Conservation (phyloP, 1,284 basidiomycete genomes). For the Phellopilus nigrolimitatus region DNA sequence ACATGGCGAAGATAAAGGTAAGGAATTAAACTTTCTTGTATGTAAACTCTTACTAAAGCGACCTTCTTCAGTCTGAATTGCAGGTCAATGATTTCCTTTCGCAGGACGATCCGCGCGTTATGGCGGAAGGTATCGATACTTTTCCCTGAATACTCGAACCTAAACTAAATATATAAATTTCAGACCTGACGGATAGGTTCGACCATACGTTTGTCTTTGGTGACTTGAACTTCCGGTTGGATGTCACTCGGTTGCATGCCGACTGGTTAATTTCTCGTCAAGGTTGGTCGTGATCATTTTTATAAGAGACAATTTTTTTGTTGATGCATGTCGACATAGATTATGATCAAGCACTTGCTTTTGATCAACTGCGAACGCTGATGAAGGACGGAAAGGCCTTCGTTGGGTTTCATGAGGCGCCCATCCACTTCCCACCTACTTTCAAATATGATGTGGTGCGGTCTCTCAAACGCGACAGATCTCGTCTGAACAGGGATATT, state of each 20-base stretch:
- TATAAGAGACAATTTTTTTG: neutral
- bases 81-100: constrained; percentile 62
- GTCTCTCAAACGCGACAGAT: constrained; percentile 46
- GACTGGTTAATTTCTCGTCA: constrained; percentile 54
- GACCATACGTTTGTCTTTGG: constrained; percentile 81
- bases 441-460: constrained; percentile 80
- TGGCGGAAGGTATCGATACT: constrained; percentile 53
- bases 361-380: constrained; percentile 75
- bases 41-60: constrained; percentile 15
- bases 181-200: constrained; percentile 77
- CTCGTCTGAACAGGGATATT: constrained; percentile 39
- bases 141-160: constrained; percentile 10
- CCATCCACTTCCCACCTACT: constrained; percentile 73
- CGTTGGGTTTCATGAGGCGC: constrained; percentile 65
- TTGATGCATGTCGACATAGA: constrained; percentile 36
- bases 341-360: constrained; percentile 67
- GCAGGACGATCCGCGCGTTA: constrained; percentile 54
- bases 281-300: constrained; percentile 33
- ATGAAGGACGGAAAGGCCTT: constrained; percentile 60
- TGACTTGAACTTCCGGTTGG: constrained; percentile 75
- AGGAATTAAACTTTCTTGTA: constrained; percentile 3
- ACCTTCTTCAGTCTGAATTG: constrained; percentile 47
- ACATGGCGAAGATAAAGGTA: constrained; percentile 74
- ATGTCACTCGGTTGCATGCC: constrained; percentile 69
- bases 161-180: constrained; percentile 20